These are phyloP conservation scores for Pseudozyma sp. DNA, from an alignment of 1,284 basidiomycete species.

Conservation along the genomic window DNA sequence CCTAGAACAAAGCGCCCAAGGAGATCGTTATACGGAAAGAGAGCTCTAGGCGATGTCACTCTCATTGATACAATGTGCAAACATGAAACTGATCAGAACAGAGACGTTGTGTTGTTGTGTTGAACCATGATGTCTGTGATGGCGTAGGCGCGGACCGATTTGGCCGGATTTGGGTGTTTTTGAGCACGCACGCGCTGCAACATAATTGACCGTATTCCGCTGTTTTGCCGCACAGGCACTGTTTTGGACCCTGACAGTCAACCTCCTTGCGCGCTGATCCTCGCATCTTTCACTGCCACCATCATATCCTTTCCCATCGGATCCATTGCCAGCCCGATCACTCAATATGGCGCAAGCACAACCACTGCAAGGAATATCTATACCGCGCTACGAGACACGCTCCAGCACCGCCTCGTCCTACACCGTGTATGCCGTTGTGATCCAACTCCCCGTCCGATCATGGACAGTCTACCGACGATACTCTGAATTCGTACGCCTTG, in stretches of 20 bases:
- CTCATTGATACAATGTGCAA: constrained; percentile 17
- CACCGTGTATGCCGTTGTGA: constrained; percentile 81
- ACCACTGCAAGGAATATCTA: constrained; percentile 66
- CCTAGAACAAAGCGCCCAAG: constrained; percentile 24
- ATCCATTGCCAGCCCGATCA: not conserved
- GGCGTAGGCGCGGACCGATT: not conserved
- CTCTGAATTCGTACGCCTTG: constrained; percentile 89
- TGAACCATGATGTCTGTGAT: not conserved
- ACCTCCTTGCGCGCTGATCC: not conserved
- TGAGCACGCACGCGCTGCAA: constrained; percentile 8
- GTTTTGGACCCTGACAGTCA: not conserved
- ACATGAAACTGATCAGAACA: constrained; percentile 1
- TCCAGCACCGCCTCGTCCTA: constrained; percentile 72
- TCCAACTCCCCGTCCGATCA: constrained; percentile 78
- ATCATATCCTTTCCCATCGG: not conserved
- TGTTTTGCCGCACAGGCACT: not conserved
- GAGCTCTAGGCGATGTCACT: not conserved
- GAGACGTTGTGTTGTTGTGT: not conserved
- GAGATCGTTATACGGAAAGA: not conserved
- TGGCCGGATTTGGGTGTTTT: constrained; percentile 9
- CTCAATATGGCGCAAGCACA: constrained; percentile 39
- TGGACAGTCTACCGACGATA: constrained; percentile 94
- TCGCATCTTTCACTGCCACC: not conserved
- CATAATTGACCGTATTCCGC: not conserved
- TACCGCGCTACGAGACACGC: constrained; percentile 58